Conservation (phyloP, 1,139 yeast species). For the Pichia cactophila region DNA sequence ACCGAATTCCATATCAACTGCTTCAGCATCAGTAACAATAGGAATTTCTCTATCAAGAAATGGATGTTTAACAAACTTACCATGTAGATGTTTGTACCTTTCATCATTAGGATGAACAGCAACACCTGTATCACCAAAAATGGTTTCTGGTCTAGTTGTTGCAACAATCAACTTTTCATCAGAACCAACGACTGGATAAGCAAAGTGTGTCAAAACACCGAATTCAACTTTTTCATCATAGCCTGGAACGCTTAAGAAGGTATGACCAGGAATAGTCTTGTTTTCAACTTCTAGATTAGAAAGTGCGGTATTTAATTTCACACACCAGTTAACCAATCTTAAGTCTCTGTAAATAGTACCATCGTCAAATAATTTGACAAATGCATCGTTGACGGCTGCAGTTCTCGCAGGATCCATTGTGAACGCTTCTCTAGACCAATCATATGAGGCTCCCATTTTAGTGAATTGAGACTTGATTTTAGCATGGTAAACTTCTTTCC, state of each 20-base stretch:
- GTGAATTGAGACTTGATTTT: conserved; percentile 80
- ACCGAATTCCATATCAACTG: conserved; percentile 99
- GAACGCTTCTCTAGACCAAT: conserved; percentile 92
- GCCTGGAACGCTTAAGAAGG: conserved; percentile 77
- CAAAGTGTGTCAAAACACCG: conserved; percentile 91
- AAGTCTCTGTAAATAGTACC: conserved; percentile 93
- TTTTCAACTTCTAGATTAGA: conserved; percentile 95
- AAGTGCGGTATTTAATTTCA: conserved; percentile 85
- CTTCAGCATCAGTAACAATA: conserved; percentile 80
- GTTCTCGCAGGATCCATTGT: conserved; percentile 77
- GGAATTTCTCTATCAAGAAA: conserved; percentile 81
- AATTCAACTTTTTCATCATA: conserved; percentile 88
- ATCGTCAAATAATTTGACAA: conserved; percentile 85
- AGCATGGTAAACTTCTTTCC: conserved; percentile 92
- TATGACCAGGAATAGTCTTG: conserved; percentile 78
- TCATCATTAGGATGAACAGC: conserved; percentile 96
- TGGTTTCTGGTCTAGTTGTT: conserved; percentile 97
- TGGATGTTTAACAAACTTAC: conserved; percentile 87
- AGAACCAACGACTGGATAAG: conserved; percentile 81
- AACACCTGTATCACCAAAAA: conserved; percentile 95
- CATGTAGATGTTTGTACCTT: conserved; percentile 90
- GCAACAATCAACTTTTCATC: conserved; percentile 89
- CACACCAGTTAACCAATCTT: conserved; percentile 95
- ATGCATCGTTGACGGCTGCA: conserved; percentile 83
- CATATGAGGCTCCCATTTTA: conserved; percentile 92